Evolutionary conservation across 2,329 filamentous ascomycete species (phyloP).

Genomic region (Penicillium sp.): DNA sequence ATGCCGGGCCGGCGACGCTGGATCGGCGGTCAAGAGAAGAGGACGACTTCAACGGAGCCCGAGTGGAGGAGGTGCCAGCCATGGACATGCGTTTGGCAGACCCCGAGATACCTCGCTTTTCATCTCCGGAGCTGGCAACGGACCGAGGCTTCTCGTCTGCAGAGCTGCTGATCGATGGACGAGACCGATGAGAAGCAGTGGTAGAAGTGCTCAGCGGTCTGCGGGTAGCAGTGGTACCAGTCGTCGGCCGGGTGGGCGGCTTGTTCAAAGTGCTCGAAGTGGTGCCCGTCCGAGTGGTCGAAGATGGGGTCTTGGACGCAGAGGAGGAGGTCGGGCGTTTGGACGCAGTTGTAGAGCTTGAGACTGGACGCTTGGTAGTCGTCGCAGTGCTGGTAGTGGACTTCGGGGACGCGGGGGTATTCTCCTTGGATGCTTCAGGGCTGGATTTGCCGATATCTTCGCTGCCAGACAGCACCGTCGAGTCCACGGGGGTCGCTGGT

Average conservation of each 20-base stretch:
- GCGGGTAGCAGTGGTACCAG: constrained; percentile 35
- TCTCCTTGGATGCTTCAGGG: constrained; percentile 43
- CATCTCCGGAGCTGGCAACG: constrained; percentile 50
- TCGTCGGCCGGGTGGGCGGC: constrained; percentile 49
- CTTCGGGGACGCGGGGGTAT: constrained; percentile 40
- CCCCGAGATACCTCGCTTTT: constrained; percentile 48
- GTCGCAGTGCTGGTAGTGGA: constrained; percentile 32
- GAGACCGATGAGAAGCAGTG: constrained; percentile 45
- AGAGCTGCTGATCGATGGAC: constrained; percentile 49
- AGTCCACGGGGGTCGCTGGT: constrained; percentile 42
- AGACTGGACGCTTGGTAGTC: constrained; percentile 39
- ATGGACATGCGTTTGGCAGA: constrained; percentile 52
- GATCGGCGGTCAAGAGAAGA: constrained; percentile 44
- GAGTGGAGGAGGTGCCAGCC: constrained; percentile 42
- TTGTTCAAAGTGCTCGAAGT: constrained; percentile 48
- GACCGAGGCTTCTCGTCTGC: constrained; percentile 48
- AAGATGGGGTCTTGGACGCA: constrained; percentile 34
- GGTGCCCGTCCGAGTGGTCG: constrained; percentile 32
- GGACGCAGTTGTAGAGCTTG: constrained; percentile 37
- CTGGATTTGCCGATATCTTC: constrained; percentile 41
- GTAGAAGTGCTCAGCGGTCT: constrained; percentile 44
- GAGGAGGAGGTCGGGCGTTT: constrained; percentile 44
- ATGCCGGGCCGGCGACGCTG: constrained; percentile 41
- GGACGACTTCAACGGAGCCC: constrained; percentile 40
- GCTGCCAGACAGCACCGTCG: constrained; percentile 37